A percentile compares a stretch with the other conserved stretches of the same genome.
Evolutionary conservation across 306 rosid species (phyloP).

Genomic region (Astragalus glycyphyllos): DNA sequence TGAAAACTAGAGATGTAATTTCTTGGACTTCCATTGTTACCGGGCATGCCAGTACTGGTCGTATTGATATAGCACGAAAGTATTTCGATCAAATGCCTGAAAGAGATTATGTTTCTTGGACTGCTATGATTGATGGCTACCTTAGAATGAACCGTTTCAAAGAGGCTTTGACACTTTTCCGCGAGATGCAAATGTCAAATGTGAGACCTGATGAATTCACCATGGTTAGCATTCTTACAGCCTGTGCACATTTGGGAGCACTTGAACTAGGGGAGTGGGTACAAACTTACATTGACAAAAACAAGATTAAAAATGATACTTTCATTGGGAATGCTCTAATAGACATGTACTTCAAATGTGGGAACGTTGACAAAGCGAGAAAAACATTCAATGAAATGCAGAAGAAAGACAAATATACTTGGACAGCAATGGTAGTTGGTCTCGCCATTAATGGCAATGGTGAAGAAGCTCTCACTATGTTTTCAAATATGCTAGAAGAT

Average conservation of each 20-base stretch:
- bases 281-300: constrained; percentile 68
- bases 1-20: constrained; percentile 81
- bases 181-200: constrained; percentile 76
- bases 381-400: constrained; percentile 61
- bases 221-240: constrained; percentile 84
- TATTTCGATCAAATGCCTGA: constrained; percentile 75
- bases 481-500: constrained; percentile 72
- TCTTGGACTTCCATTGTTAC: constrained; percentile 85
- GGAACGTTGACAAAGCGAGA: constrained; percentile 71
- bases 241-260: constrained; percentile 90
- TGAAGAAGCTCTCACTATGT: constrained; percentile 84
- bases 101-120: constrained; percentile 87
- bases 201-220: constrained; percentile 88
- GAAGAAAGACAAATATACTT: constrained; percentile 78
- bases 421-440: constrained; percentile 92
- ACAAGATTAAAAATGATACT: constrained; percentile 70
- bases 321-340: constrained; percentile 79
- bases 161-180: constrained; percentile 80
- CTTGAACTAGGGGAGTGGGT: constrained; percentile 95
- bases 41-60: constrained; percentile 67
- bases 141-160: constrained; percentile 68
- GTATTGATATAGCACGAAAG: constrained; percentile 67
- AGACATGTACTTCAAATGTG: constrained; percentile 94
- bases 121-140: constrained; percentile 90
- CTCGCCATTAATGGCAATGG: constrained; percentile 81